Percentiles rank a stretch among this genome's conserved stretches.
phyloP scores from a whole-genome alignment of 495 filamentous ascomycete genomes.

The Hypomontagnella submonticulosa region DNA sequence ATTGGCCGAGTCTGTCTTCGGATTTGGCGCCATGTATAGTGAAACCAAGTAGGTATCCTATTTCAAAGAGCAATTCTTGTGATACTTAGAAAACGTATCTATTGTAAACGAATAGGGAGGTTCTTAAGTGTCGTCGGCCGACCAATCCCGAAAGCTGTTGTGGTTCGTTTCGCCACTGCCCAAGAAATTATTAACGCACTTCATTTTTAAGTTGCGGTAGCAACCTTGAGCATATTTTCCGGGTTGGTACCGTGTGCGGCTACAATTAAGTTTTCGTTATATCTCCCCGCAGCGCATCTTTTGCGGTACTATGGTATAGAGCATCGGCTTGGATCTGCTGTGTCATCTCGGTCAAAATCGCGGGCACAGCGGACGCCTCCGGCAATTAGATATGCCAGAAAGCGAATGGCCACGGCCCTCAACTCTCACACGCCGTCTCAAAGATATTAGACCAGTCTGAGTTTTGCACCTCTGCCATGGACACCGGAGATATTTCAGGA shows the following conservation, averaged over 20 bases:
- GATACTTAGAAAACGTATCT: neutral
- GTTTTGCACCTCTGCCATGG: neutral
- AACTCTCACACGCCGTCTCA: too few species aligned
- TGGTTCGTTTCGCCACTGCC: slow-evolving; percentile 13
- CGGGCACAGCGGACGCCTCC: neutral
- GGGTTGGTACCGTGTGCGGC: too few species aligned
- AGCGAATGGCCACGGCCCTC: neutral
- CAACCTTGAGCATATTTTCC: slow-evolving; percentile 24
- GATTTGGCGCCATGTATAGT: neutral
- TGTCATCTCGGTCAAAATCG: neutral
- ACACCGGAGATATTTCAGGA: neutral
- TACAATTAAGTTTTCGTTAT: slow-evolving; percentile 7
- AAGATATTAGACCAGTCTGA: neutral
- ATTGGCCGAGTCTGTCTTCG: slow-evolving; percentile 5
- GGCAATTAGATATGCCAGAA: neutral
- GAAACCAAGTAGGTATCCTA: neutral
- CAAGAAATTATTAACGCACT: slow-evolving; percentile 10
- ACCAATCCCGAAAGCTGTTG: slow-evolving; percentile 4
- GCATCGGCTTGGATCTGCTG: neutral
- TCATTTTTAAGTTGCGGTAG: slow-evolving; percentile 30
- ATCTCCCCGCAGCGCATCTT: slow-evolving; percentile 5
- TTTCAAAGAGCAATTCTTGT: slow-evolving; percentile 5
- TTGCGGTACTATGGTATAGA: neutral
- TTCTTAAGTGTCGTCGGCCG: neutral
- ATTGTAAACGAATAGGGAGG: too few species aligned